phyloP scores from a whole-genome alignment of 148 eudicot genomes.

The Silene uniflora region DNA sequence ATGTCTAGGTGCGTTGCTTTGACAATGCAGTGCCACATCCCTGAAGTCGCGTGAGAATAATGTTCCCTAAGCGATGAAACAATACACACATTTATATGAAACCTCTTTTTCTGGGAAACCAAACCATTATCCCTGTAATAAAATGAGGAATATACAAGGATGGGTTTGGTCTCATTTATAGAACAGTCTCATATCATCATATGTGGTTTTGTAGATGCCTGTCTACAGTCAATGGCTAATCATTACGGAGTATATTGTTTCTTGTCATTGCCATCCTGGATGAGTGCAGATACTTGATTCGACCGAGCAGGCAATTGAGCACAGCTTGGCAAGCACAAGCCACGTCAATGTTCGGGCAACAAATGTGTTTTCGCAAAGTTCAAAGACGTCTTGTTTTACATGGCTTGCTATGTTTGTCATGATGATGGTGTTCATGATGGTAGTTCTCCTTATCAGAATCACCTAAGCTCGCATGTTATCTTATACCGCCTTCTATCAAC shows the following conservation, averaged over 20 bases:
- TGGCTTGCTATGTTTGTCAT: slow-evolving; percentile 79
- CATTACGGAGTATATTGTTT: background rate
- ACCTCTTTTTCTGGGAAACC: too few relatives aligned
- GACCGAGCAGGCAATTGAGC: slow-evolving; percentile 86
- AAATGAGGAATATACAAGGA: background rate
- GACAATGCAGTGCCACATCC: too few relatives aligned
- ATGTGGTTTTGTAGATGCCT: too few relatives aligned
- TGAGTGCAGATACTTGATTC: slow-evolving; percentile 76
- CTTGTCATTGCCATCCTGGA: background rate
- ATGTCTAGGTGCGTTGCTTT: too few relatives aligned
- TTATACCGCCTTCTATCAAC: too few relatives aligned
- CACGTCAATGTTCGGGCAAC: slow-evolving; percentile 59
- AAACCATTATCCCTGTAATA: background rate
- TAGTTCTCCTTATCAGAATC: slow-evolving; percentile 79
- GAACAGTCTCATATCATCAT: too few relatives aligned
- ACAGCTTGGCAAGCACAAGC: slow-evolving; percentile 88
- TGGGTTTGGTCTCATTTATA: too few relatives aligned
- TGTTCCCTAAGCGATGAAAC: too few relatives aligned
- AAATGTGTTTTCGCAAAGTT: slow-evolving; percentile 57
- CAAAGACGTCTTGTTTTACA: slow-evolving; percentile 74
- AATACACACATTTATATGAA: too few relatives aligned
- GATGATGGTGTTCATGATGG: slow-evolving; percentile 75
- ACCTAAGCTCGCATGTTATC: slow-evolving; percentile 33
- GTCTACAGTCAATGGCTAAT: background rate
- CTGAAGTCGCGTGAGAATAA: too few relatives aligned